These are phyloP conservation scores for Blastobotrys serpentis DNA, from an alignment of 1,139 yeast genomes.

Conservation along the genomic window DNA sequence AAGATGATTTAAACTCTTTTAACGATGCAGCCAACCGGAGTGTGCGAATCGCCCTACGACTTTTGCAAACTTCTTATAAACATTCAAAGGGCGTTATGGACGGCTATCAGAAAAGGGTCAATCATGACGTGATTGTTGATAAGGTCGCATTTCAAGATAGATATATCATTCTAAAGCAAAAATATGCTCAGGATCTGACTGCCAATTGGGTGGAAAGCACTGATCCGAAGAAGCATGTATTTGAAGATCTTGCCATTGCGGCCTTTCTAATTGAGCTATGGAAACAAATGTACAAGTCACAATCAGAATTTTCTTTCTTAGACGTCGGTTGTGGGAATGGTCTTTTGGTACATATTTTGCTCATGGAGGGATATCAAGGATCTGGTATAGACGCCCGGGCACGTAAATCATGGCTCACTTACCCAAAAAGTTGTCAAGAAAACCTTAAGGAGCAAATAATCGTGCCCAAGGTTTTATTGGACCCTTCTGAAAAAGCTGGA, in stretches of 20 bases:
- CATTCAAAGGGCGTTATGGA: slow-evolving; percentile 80
- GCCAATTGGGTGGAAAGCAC: slow-evolving; percentile 89
- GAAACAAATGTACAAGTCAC: slow-evolving; percentile 55
- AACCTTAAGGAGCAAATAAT: slow-evolving; percentile 71
- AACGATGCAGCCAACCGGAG: slow-evolving; percentile 52
- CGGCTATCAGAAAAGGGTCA: slow-evolving; percentile 85
- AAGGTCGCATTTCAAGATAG: slow-evolving; percentile 80
- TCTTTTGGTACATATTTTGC: slow-evolving; percentile 68
- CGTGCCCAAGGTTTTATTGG: slow-evolving; percentile 66
- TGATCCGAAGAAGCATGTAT: slow-evolving; percentile 93
- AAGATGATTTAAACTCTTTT: slow-evolving; percentile 10
- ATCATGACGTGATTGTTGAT: slow-evolving; percentile 83
- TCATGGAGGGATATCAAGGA: slow-evolving; percentile 78
- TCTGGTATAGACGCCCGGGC: slow-evolving; percentile 87
- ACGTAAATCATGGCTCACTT: slow-evolving; percentile 81
- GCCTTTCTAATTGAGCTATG: slow-evolving; percentile 91
- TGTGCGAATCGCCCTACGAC: slow-evolving; percentile 75
- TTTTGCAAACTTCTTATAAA: slow-evolving; percentile 74
- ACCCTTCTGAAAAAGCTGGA: slow-evolving; percentile 52
- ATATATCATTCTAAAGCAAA: slow-evolving; percentile 76
- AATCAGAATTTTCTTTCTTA: slow-evolving; percentile 62
- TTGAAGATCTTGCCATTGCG: slow-evolving; percentile 94
- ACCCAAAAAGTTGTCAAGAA: slow-evolving; percentile 59
- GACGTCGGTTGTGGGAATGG: slow-evolving; percentile 98
- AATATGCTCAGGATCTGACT: slow-evolving; percentile 73